Evolutionary conservation across 1,139 yeast species (phyloP), one percentile per base, ranked within the genome.

Genomic region (Zygosaccharomyces pseudobailii): DNA sequence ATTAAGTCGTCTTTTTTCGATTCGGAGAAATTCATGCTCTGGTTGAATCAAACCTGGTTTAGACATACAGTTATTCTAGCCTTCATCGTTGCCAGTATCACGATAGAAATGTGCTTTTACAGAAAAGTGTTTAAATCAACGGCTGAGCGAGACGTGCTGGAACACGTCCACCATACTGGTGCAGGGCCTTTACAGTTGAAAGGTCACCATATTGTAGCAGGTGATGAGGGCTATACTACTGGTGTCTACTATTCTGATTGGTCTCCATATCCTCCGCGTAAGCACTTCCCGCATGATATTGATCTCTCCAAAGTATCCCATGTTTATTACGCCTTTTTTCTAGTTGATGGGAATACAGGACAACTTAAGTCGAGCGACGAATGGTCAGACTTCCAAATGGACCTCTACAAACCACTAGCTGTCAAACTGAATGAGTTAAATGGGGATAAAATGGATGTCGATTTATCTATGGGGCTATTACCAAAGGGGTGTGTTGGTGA

Each of bases 321-420:
- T 55, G 66, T 90, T 3, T 82, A 82, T 60, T 90, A 86, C 64
- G 88, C 96, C 0, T 90, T 90, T 64, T 73, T 87, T 46, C 70
- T 75, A 34, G 74, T 88, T 7, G 78, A 82, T 53, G 59, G 73
- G 0, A 57, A 59, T 0, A 71, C 81, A 0, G 94, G 95, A 0
- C 66, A 61, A 4, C 73, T 85, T 6, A 63, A 64, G 34, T 69
- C 79, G 17, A 71, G 80, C 30, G 95, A 87, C 60, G 67, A 71
- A 13, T 84, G 88, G 87, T 80, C 87, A 3, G 95, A 86, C 58
- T 58, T 73, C 4, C 76, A 79, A 42, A 65, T 75, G 61, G 74
- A 74, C 1, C 59, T 73, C 20, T 53, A 52, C 44, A 56, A 53
- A 37, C 53, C 58, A 23, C 28, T 57, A 40, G 48, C 49, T 2